phyloP scores from a whole-genome alignment of 2,329 filamentous ascomycete genomes.

The Alternaria gaisen region DNA sequence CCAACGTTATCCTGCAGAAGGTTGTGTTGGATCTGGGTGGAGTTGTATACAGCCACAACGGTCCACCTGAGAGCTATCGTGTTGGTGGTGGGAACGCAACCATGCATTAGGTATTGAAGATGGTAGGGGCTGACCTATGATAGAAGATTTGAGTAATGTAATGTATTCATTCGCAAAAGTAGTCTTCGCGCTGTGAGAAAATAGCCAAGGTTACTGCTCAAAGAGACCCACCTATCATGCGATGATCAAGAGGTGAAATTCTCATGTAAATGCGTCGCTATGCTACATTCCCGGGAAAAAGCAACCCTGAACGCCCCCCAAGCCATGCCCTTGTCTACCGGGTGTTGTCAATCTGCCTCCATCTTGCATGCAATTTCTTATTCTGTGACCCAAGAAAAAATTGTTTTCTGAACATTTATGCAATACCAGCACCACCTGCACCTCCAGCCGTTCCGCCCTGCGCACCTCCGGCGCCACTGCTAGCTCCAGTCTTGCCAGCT shows the following conservation, averaged over 20 bases:
- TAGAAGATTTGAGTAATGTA: not conserved
- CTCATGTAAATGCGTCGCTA: not conserved
- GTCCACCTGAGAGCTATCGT: constrained; percentile 52
- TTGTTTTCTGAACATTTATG: not conserved
- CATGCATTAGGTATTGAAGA: constrained; percentile 1
- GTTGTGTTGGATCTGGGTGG: constrained; percentile 49
- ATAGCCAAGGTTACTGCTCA: not conserved
- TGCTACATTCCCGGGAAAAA: not conserved
- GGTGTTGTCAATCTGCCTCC: not conserved
- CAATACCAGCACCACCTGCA: constrained; percentile 19
- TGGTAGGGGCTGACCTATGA: too few relatives aligned
- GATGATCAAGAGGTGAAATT: not conserved
- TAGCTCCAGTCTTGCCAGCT: constrained; percentile 30
- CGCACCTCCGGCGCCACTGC: constrained; percentile 12
- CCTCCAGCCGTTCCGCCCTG: constrained; percentile 3
- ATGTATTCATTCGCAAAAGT: not conserved
- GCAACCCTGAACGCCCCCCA: not conserved
- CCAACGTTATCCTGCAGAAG: constrained; percentile 53
- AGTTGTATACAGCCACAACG: constrained; percentile 45
- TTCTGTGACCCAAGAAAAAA: not conserved
- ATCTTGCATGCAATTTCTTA: not conserved
- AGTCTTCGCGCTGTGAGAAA: not conserved
- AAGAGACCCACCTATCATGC: not conserved
- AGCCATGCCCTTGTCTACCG: not conserved
- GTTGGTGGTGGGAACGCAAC: constrained; percentile 28